phyloP scores from a whole-genome alignment of 768 basidiomycete species.

The Hydnum rufescens region DNA sequence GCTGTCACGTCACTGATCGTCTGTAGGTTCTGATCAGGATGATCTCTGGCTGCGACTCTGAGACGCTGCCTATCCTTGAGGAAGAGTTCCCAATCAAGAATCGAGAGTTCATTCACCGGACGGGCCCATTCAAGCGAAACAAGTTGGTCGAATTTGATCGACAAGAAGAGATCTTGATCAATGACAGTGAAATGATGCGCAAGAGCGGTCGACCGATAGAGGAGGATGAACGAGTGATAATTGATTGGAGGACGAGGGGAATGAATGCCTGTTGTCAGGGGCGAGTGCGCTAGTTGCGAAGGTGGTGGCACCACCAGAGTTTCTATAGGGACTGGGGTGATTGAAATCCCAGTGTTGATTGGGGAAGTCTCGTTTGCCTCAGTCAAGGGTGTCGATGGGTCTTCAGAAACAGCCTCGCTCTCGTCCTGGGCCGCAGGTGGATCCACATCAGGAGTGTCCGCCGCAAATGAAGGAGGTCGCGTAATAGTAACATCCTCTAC shows the following conservation, averaged over 20 bases:
- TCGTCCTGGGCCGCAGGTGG: too few relatives aligned
- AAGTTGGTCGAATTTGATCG: slow-evolving; percentile 76
- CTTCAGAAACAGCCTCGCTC: too few relatives aligned
- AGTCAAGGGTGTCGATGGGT: too few relatives aligned
- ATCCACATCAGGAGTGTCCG: too few relatives aligned
- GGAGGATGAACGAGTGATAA: slow-evolving; percentile 61
- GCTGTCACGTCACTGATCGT: slow-evolving; percentile 56
- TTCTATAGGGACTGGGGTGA: too few relatives aligned
- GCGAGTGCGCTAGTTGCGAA: background rate
- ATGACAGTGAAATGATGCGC: slow-evolving; percentile 74
- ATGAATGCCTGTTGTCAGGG: background rate
- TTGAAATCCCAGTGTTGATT: too few relatives aligned
- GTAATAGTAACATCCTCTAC: background rate
- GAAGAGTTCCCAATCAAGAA: slow-evolving; percentile 70
- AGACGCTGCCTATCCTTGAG: slow-evolving; percentile 51
- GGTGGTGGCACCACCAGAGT: background rate
- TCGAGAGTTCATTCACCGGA: slow-evolving; percentile 19
- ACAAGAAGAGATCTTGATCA: slow-evolving; percentile 69
- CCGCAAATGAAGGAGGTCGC: background rate
- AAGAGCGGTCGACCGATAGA: slow-evolving; percentile 36
- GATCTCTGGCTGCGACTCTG: slow-evolving; percentile 22
- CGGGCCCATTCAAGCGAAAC: slow-evolving; percentile 27
- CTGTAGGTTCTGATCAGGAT: slow-evolving; percentile 1
- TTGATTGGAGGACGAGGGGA: too few relatives aligned
- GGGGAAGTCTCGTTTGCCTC: too few relatives aligned